These are phyloP conservation scores for Syncephalastrum sp. DNA, from an alignment of 371 early-diverging fungal species.

Conservation along the genomic window DNA sequence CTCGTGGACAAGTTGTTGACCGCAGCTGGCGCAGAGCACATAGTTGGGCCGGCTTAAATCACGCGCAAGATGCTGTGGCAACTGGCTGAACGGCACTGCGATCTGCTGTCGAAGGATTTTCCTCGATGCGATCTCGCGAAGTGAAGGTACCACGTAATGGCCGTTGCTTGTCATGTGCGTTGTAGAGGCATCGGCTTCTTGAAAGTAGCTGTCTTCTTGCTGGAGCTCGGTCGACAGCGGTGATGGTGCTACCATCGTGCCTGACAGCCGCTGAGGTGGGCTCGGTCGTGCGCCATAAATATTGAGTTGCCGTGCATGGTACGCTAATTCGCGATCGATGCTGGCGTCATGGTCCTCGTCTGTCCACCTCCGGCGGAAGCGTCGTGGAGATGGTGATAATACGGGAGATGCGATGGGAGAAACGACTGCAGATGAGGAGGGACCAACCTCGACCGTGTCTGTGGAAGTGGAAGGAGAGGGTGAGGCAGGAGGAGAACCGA, in stretches of 20 bases:
- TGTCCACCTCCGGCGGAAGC: slow-evolving; percentile 1
- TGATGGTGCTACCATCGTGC: not conserved
- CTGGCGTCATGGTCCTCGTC: slow-evolving; percentile 41
- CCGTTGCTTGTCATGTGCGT: not conserved
- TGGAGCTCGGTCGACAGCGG: no score
- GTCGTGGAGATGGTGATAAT: slow-evolving; percentile 2
- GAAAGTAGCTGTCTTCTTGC: no score
- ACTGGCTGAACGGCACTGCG: slow-evolving; percentile 21
- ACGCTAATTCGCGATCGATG: slow-evolving; percentile 45
- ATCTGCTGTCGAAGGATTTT: slow-evolving; percentile 19
- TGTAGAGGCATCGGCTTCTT: no score
- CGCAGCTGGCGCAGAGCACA: slow-evolving; percentile 48
- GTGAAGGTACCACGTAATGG: slow-evolving; percentile 26
- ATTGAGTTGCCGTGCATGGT: slow-evolving; percentile 42
- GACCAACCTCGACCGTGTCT: no score
- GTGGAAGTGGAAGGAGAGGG: not conserved
- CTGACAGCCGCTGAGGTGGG: slow-evolving; percentile 12
- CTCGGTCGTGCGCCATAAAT: slow-evolving; percentile 34
- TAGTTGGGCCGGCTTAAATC: slow-evolving; percentile 36
- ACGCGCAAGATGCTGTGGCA: slow-evolving; percentile 46
- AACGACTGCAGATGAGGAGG: no score
- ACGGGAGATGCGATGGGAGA: not conserved
- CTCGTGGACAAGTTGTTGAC: slow-evolving; percentile 56
- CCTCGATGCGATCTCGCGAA: slow-evolving; percentile 35
- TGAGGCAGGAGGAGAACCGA: not conserved